A percentile compares a stretch with the other conserved stretches of the same genome.
These are phyloP conservation scores for Ocimum tenuiflorum DNA, from an alignment of 257 asterid species.

Conservation along the genomic window DNA sequence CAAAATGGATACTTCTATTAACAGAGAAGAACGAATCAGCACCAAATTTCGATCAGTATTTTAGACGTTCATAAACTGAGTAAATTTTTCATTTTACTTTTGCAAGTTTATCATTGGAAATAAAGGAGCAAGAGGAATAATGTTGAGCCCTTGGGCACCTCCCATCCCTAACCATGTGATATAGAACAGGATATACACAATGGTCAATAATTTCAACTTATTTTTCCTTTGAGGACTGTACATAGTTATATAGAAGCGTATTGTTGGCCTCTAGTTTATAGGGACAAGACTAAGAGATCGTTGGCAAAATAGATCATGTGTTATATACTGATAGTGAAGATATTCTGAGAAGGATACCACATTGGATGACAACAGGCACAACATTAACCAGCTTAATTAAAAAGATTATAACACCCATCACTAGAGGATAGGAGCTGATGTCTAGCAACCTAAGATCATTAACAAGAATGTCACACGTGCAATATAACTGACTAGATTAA, in stretches of 20 bases:
- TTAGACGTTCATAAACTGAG: background rate
- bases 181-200: no score
- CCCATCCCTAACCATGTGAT: background rate
- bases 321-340: background rate
- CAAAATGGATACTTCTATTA: no score
- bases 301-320: background rate
- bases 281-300: background rate
- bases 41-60: no score
- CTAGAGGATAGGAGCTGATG: background rate
- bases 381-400: background rate
- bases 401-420: background rate
- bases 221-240: background rate
- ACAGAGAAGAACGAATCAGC: no score
- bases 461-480: background rate
- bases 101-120: background rate
- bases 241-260: background rate
- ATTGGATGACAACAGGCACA: background rate
- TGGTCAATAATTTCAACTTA: background rate
- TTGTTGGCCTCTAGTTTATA: background rate
- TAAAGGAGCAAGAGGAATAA: background rate
- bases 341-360: background rate
- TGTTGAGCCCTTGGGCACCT: background rate
- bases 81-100: background rate
- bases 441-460: background rate
- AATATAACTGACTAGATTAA: background rate